phyloP scores from a whole-genome alignment of 371 early-diverging fungal species.

The Mucor lusitanicus region DNA sequence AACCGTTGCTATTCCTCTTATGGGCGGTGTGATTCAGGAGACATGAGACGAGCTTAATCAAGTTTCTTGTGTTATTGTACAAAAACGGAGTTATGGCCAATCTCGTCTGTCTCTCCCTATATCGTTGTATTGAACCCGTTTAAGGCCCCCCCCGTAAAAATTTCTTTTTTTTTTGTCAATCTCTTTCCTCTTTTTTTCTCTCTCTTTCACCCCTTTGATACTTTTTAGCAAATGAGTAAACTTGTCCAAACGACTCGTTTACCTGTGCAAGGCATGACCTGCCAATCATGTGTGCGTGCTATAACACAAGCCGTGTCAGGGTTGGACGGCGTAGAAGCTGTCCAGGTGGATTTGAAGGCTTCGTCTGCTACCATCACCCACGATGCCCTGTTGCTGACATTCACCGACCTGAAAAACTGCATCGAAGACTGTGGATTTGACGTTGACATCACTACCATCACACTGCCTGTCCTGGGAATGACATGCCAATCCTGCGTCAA shows the following conservation, averaged over 20 bases:
- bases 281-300: constrained; percentile 62
- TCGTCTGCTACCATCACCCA: constrained; percentile 38
- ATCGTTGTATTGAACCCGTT: background rate
- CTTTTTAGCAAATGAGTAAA: background rate
- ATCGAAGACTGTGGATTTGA: constrained; percentile 45
- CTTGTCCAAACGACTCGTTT: background rate
- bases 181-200: background rate
- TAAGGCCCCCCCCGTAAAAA: constrained; percentile 11
- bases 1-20: background rate
- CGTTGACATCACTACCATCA: constrained; percentile 24
- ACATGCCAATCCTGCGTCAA: constrained; percentile 84
- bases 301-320: constrained; percentile 34
- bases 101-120: background rate
- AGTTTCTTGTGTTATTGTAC: background rate
- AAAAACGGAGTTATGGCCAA: background rate
- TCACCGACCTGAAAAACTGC: constrained; percentile 31
- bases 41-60: background rate
- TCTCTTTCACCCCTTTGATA: background rate
- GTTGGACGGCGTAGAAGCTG: constrained; percentile 33
- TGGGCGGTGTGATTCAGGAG: background rate
- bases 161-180: background rate
- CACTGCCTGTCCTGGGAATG: constrained; percentile 74
- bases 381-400: constrained; percentile 20
- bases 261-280: constrained; percentile 67
- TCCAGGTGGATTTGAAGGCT: constrained; percentile 39